Evolutionary conservation across 345 rosid genomes (phyloP).

Genomic region (Aquilaria malaccensis): DNA sequence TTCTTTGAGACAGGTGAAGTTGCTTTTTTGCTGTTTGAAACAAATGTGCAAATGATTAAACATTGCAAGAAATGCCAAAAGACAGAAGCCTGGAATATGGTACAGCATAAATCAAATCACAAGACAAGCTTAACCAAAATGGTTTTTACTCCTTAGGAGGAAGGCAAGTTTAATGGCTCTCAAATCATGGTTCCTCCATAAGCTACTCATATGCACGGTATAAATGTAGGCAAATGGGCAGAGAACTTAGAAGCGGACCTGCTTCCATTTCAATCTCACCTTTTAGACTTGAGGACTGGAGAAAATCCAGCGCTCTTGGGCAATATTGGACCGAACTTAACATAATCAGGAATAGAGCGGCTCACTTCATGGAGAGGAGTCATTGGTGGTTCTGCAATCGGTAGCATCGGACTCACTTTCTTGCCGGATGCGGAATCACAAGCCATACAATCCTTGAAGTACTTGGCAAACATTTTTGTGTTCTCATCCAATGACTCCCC

Average conservation of each 20-base stretch:
- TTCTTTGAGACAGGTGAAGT: slow-evolving; percentile 19
- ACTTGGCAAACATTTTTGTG: slow-evolving; percentile 47
- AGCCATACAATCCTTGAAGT: slow-evolving; percentile 45
- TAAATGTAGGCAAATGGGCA: background rate
- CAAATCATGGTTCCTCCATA: too few relatives aligned
- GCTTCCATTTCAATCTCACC: slow-evolving; percentile 19
- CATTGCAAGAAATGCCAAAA: background rate
- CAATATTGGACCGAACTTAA: slow-evolving; percentile 55
- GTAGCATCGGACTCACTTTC: slow-evolving; percentile 49
- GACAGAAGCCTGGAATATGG: too few relatives aligned
- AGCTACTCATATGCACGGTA: too few relatives aligned
- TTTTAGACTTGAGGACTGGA: slow-evolving; percentile 23
- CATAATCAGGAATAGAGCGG: slow-evolving; percentile 46
- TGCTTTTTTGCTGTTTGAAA: slow-evolving; percentile 24
- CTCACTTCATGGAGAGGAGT: slow-evolving; percentile 52
- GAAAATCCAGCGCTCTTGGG: slow-evolving; percentile 50
- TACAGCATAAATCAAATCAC: background rate
- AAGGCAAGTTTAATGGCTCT: too few relatives aligned
- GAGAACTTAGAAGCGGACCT: slow-evolving; percentile 27
- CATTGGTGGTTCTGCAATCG: slow-evolving; percentile 64
- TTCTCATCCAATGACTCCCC: slow-evolving; percentile 53
- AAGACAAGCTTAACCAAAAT: too few relatives aligned
- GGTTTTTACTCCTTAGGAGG: too few relatives aligned
- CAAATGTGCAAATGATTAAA: slow-evolving; percentile 3
- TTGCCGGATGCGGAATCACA: slow-evolving; percentile 27